phyloP scores from a whole-genome alignment of 2,329 filamentous ascomycete genomes.

The Bipolaris bicolor region DNA sequence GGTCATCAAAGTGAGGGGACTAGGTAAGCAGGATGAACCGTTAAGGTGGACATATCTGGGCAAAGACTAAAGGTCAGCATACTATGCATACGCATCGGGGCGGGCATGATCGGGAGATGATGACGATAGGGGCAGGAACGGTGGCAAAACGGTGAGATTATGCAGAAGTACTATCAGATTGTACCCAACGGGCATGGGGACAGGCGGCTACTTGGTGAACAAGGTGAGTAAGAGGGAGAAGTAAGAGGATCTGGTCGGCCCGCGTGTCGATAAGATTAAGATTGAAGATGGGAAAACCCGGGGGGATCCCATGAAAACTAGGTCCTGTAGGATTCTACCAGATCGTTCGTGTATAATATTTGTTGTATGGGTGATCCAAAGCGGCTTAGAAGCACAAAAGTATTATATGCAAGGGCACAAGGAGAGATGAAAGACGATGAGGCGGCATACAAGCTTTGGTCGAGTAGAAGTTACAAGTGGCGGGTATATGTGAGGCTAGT shows the following conservation, averaged over 20 bases:
- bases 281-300: not conserved
- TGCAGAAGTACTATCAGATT: slow-evolving; percentile 12
- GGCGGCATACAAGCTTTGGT: slow-evolving; percentile 16
- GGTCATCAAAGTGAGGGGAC: slow-evolving; percentile 51
- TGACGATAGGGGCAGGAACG: slow-evolving; percentile 8
- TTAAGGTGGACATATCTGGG: slow-evolving; percentile 56
- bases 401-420: slow-evolving; percentile 29
- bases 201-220: not conserved
- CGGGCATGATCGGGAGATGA: not conserved
- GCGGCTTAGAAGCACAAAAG: slow-evolving; percentile 7
- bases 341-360: slow-evolving; percentile 7
- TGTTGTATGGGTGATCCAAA: not conserved
- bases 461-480: slow-evolving; percentile 15
- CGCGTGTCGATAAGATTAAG: no score
- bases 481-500: slow-evolving; percentile 41
- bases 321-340: slow-evolving; percentile 20
- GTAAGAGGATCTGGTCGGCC: no score
- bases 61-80: slow-evolving; percentile 32
- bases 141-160: slow-evolving; percentile 7
- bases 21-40: slow-evolving; percentile 47
- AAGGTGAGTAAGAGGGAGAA: not conserved
- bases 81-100: slow-evolving; percentile 12
- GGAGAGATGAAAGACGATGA: slow-evolving; percentile 10
- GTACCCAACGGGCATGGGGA: slow-evolving; percentile 2
- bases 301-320: slow-evolving; percentile 2